A percentile compares a stretch with the other conserved stretches of the same genome.
These are phyloP conservation scores for Suhomyces terraborum DNA, from an alignment of 1,139 yeast genomes.

Conservation along the genomic window DNA sequence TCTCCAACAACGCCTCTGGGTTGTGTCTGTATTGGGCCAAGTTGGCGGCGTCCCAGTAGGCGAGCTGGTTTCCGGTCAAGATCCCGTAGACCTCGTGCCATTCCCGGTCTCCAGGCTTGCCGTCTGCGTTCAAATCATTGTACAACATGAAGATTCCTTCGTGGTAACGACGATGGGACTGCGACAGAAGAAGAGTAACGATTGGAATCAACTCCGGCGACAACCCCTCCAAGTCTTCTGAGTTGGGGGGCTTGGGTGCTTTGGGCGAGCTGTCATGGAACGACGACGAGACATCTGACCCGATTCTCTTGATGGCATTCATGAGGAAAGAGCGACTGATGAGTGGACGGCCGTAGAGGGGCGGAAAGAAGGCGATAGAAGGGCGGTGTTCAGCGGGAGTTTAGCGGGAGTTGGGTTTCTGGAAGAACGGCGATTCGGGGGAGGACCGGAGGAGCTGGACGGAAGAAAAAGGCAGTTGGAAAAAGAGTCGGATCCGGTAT, in stretches of 20 bases:
- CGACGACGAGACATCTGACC: constrained; percentile 17
- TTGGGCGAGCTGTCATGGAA: constrained; percentile 10
- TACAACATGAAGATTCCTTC: constrained; percentile 76
- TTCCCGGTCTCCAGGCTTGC: constrained; percentile 76
- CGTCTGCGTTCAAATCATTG: constrained; percentile 77
- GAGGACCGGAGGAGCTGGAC: too few relatives aligned
- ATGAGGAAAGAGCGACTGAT: constrained; percentile 7
- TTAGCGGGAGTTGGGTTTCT: not conserved
- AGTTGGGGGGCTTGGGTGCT: not conserved
- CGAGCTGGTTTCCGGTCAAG: constrained; percentile 84
- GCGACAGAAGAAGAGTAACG: constrained; percentile 70
- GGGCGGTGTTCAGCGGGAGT: not conserved
- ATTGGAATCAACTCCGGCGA: constrained; percentile 78
- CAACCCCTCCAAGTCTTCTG: constrained; percentile 25
- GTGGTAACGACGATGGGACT: constrained; percentile 68
- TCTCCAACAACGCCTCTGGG: constrained; percentile 53
- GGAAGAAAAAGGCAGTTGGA: too few relatives aligned
- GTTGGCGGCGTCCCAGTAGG: constrained; percentile 87
- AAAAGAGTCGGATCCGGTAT: too few relatives aligned
- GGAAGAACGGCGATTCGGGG: not conserved
- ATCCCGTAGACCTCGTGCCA: constrained; percentile 96
- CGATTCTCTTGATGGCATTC: constrained; percentile 18
- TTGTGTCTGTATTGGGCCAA: constrained; percentile 56
- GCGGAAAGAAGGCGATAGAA: not conserved
- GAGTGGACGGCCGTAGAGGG: not conserved